Evolutionary conservation across 2,329 filamentous ascomycete species (phyloP).

Genomic region (Fusarium xylarioides): DNA sequence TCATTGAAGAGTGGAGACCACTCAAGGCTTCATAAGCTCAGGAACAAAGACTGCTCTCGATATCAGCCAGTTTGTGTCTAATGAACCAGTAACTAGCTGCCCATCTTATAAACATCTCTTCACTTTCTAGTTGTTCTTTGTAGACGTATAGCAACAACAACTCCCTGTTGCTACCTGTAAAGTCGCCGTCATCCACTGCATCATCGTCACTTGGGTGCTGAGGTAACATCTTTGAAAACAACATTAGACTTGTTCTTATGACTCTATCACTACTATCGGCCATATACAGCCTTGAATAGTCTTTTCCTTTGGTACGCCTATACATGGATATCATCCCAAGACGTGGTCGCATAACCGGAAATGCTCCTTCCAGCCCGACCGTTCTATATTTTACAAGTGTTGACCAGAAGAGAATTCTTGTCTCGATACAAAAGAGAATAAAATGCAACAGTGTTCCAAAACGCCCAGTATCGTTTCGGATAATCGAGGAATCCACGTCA

Average conservation of each 20-base stretch:
- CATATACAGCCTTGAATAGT: neutral
- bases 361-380: constrained; percentile 17
- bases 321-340: constrained; percentile 39
- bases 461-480: constrained; percentile 19
- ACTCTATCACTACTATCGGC: neutral
- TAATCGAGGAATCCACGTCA: constrained; percentile 26
- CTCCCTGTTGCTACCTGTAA: neutral
- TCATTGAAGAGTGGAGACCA: neutral
- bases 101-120: neutral
- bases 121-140: neutral
- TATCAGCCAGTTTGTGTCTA: neutral
- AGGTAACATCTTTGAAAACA: neutral
- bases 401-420: constrained; percentile 2
- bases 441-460: constrained; percentile 22
- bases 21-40: neutral
- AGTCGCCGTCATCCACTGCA: neutral
- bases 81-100: neutral
- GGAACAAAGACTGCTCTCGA: neutral
- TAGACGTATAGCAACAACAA: neutral
- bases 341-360: constrained; percentile 32
- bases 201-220: neutral
- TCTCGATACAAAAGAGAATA: constrained; percentile 9
- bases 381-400: constrained; percentile 34
- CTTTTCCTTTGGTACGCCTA: constrained; percentile 22
- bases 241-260: constrained; percentile 2